Percentiles rank a stretch among this genome's conserved stretches.
Conservation (phyloP, 306 rosid genomes). For the Comarum palustre region DNA sequence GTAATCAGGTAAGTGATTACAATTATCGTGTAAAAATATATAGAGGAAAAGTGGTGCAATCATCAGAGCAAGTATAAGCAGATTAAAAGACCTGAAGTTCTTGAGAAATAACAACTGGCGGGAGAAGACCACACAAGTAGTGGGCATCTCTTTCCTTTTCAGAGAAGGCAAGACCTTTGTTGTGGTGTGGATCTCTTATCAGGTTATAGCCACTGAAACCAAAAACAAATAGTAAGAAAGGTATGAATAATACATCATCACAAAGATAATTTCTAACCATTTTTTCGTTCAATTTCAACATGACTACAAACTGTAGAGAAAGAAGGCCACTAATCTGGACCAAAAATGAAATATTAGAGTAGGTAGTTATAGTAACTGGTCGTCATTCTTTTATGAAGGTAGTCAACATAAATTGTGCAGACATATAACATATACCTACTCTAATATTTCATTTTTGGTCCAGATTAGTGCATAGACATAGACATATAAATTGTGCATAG, state of each 20-base stretch:
- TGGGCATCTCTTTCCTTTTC: slow-evolving; percentile 92
- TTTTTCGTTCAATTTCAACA: background rate
- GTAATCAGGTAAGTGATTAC: background rate
- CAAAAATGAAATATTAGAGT: background rate
- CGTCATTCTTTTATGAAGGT: no score
- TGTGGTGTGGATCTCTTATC: slow-evolving; percentile 87
- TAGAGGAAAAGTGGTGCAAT: background rate
- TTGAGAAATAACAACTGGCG: slow-evolving; percentile 68
- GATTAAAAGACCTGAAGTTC: slow-evolving; percentile 67
- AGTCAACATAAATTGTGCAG: no score
- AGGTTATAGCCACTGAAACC: slow-evolving; percentile 68
- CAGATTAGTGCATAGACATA: no score
- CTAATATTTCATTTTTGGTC: no score
- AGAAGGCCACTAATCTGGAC: background rate
- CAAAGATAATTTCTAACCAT: background rate
- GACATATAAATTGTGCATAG: no score
- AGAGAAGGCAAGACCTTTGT: slow-evolving; percentile 92
- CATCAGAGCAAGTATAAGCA: background rate
- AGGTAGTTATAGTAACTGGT: background rate
- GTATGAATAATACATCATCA: slow-evolving; percentile 12
- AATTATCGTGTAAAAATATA: background rate
- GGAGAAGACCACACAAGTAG: slow-evolving; percentile 89
- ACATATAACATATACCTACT: background rate
- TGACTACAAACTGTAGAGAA: background rate
- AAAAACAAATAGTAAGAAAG: slow-evolving; percentile 5